phyloP scores from a whole-genome alignment of 768 basidiomycete genomes.

The Russula earlei region DNA sequence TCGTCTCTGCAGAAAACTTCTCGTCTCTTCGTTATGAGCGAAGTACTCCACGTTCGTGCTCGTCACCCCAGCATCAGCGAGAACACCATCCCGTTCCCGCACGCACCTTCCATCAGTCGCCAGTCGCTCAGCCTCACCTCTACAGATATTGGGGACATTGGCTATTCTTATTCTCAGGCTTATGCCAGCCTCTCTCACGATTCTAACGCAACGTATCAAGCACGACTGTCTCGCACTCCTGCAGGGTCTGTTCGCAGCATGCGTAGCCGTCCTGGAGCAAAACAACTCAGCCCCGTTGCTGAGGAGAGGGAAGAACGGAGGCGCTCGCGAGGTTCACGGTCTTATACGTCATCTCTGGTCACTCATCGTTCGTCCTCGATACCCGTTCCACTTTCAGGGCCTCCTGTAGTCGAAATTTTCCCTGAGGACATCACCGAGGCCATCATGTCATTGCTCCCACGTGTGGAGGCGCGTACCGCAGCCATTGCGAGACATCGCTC shows the following conservation, averaged over 20 bases:
- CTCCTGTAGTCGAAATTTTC: conserved; percentile 5
- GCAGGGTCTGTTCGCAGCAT: conserved; percentile 16
- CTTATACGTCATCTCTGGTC: conserved; percentile 1
- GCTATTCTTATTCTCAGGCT: conserved; percentile 18
- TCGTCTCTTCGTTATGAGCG: conserved; percentile 11
- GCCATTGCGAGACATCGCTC: conserved; percentile 1
- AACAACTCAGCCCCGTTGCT: conserved; percentile 20
- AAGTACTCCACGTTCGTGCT: conserved; percentile 4
- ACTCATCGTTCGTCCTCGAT: conserved; percentile 1
- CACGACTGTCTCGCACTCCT: conserved; percentile 13
- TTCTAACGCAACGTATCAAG: conserved; percentile 2
- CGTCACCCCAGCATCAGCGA: not conserved
- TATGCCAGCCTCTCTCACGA: conserved; percentile 13
- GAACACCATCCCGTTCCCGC: conserved; percentile 18
- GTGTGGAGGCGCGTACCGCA: conserved; percentile 11
- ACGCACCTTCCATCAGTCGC: conserved; percentile 14
- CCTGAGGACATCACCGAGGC: conserved; percentile 18
- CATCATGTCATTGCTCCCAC: conserved; percentile 17
- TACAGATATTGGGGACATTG: conserved; percentile 11
- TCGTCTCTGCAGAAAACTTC: conserved; percentile 12
- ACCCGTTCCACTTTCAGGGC: not conserved
- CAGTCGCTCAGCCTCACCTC: conserved; percentile 14
- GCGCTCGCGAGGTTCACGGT: conserved; percentile 14
- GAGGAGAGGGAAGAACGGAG: conserved; percentile 19
- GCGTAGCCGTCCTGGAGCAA: conserved; percentile 9